These are phyloP conservation scores for Cyclostephanos tholiformis DNA, from an alignment of 108 stramenopile genomes.

Conservation along the genomic window DNA sequence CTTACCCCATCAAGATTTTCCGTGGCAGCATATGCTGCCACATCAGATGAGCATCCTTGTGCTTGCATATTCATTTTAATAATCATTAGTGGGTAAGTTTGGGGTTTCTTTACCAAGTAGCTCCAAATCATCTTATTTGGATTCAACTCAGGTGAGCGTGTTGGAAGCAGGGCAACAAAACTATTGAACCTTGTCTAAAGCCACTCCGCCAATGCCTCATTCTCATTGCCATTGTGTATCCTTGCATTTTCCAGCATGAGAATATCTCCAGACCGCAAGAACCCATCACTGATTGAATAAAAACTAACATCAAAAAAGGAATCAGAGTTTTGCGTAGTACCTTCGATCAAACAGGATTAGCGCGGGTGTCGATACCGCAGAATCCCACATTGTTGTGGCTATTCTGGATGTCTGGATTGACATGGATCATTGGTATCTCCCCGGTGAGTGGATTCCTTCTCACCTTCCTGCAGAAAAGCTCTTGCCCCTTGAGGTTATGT, in stretches of 20 bases:
- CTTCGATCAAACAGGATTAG: conserved; percentile 2
- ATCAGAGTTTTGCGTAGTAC: neutral
- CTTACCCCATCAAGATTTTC: no score
- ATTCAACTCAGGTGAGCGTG: conserved; percentile 7
- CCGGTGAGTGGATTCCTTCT: conserved; percentile 23
- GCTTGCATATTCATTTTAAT: no score
- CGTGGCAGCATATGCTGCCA: no score
- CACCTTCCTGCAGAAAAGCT: conserved; percentile 17
- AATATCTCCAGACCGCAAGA: conserved; percentile 3
- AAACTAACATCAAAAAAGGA: neutral
- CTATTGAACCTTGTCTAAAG: neutral
- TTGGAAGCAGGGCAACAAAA: conserved; percentile 3
- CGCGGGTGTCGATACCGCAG: conserved; percentile 4
- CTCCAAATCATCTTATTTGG: conserved; percentile 22
- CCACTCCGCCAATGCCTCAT: neutral
- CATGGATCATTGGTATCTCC: neutral
- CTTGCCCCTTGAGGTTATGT: conserved; percentile 19
- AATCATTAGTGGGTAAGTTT: no score
- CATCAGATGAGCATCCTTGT: no score
- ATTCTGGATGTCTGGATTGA: conserved; percentile 15
- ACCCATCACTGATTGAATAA: neutral
- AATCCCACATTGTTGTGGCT: conserved; percentile 14
- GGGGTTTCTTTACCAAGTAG: neutral
- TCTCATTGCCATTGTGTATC: conserved; percentile 1
- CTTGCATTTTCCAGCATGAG: conserved; percentile 12